Conservation (phyloP, 805 yeast species). For the Metschnikowia orientalis region DNA sequence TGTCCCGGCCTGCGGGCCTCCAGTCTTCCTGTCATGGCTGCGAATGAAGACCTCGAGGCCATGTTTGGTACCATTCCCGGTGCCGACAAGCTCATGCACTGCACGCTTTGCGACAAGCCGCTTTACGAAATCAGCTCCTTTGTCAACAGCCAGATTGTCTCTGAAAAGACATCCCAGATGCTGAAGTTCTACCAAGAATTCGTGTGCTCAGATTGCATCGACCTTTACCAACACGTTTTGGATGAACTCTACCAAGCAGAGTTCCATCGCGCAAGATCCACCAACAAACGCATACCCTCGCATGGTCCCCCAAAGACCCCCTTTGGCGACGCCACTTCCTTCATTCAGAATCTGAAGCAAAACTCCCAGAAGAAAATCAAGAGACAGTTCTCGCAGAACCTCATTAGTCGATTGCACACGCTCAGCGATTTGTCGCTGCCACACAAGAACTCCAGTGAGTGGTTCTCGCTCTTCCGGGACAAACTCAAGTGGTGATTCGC, state of each 20-base stretch:
- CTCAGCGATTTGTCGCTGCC: constrained; percentile 16
- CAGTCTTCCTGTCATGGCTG: too few species aligned
- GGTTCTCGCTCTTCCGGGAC: constrained; percentile 9
- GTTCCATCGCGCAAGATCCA: constrained; percentile 1
- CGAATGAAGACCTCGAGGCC: constrained; percentile 28
- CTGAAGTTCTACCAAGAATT: constrained; percentile 43
- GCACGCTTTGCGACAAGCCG: constrained; percentile 69
- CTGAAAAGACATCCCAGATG: constrained; percentile 4
- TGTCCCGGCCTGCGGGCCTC: neutral
- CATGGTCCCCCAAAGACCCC: neutral
- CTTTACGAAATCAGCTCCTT: constrained; percentile 55
- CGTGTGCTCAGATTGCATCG: constrained; percentile 62
- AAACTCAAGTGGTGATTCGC: constrained; percentile 12
- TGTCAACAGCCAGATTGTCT: constrained; percentile 18
- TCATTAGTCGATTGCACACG: constrained; percentile 18
- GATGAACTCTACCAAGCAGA: constrained; percentile 32
- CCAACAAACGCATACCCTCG: constrained; percentile 1
- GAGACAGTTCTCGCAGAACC: constrained; percentile 33
- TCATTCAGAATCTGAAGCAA: constrained; percentile 2
- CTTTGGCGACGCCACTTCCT: constrained; percentile 1
- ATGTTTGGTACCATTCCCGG: constrained; percentile 39
- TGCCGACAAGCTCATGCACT: constrained; percentile 40
- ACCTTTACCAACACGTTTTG: constrained; percentile 49
- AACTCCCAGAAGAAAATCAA: constrained; percentile 7
- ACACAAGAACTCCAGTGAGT: constrained; percentile 8